Evolutionary conservation across 176 grass and related monocot genomes (phyloP).

Genomic region (Thalia dealbata): DNA sequence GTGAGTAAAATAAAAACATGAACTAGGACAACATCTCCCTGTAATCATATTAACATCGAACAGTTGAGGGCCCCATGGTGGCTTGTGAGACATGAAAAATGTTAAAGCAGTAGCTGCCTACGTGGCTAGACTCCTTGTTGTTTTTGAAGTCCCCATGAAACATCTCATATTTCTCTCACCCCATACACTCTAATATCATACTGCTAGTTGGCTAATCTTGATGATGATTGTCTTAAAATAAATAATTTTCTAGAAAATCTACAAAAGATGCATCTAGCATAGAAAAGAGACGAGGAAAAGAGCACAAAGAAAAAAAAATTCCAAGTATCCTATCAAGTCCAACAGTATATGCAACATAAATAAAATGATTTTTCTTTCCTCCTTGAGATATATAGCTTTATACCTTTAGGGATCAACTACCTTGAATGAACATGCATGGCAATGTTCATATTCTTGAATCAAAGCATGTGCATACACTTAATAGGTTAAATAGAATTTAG

Average conservation of each 20-base stretch:
- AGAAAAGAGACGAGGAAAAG: neutral
- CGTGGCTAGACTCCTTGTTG: too few relatives aligned
- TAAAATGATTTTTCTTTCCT: neutral
- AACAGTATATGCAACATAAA: neutral
- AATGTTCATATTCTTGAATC: neutral
- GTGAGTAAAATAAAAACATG: too few relatives aligned
- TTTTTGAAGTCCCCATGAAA: too few relatives aligned
- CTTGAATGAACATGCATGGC: neutral
- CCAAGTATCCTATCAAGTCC: neutral
- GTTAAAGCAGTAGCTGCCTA: too few relatives aligned
- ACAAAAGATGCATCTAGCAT: neutral
- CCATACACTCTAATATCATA: too few relatives aligned
- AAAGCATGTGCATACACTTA: neutral
- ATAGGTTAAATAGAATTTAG: slow-evolving; percentile 1
- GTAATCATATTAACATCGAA: too few relatives aligned
- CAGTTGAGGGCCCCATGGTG: too few relatives aligned
- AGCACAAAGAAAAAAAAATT: neutral
- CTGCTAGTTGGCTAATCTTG: too few relatives aligned
- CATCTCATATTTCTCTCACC: too few relatives aligned
- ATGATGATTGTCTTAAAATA: neutral
- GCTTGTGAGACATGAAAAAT: too few relatives aligned
- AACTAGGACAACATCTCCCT: too few relatives aligned
- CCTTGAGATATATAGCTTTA: neutral
- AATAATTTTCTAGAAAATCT: neutral
- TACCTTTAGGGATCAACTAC: neutral